Percentiles rank a stretch among this genome's conserved stretches.
Evolutionary conservation across 495 filamentous ascomycete genomes (phyloP).

Genomic region (Podospora bellae-mahoneyi): DNA sequence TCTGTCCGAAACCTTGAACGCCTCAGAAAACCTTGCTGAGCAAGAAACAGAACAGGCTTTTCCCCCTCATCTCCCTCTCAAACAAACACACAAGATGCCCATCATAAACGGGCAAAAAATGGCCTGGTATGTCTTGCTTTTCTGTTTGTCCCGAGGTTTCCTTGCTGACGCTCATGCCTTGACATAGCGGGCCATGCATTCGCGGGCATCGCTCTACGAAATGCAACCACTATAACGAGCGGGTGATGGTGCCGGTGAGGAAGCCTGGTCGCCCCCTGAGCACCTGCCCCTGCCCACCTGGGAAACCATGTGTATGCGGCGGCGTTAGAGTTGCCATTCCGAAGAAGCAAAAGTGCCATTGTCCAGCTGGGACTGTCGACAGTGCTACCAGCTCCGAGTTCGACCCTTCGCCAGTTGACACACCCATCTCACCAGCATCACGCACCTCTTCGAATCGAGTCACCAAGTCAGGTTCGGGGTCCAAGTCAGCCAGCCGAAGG

Average conservation of each 20-base stretch:
- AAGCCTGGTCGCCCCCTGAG: constrained; percentile 77
- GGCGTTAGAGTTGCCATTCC: constrained; percentile 53
- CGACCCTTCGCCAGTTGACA: constrained; percentile 27
- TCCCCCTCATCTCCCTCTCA: neutral
- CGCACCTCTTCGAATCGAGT: constrained; percentile 38
- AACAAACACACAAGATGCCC: constrained; percentile 42
- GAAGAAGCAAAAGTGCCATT: constrained; percentile 48
- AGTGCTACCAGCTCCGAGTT: constrained; percentile 6
- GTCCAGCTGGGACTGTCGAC: constrained; percentile 25
- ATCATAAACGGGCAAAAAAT: constrained; percentile 56
- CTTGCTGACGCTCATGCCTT: constrained; percentile 24
- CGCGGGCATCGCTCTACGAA: constrained; percentile 82
- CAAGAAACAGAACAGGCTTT: neutral
- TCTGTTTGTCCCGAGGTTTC: constrained; percentile 9
- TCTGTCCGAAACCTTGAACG: neutral
- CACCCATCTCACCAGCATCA: constrained; percentile 35
- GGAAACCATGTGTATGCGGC: constrained; percentile 48
- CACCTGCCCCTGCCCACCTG: constrained; percentile 69
- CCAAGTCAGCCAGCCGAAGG: constrained; percentile 37
- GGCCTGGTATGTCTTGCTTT: constrained; percentile 50
- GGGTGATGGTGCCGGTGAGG: constrained; percentile 73
- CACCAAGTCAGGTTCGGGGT: constrained; percentile 33
- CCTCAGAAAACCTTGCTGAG: neutral
- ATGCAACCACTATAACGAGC: constrained; percentile 69
- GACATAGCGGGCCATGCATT: constrained; percentile 71